These are phyloP conservation scores for Paramecium primaurelia DNA, from an alignment of 73 alveolate species.

Conservation along the genomic window DNA sequence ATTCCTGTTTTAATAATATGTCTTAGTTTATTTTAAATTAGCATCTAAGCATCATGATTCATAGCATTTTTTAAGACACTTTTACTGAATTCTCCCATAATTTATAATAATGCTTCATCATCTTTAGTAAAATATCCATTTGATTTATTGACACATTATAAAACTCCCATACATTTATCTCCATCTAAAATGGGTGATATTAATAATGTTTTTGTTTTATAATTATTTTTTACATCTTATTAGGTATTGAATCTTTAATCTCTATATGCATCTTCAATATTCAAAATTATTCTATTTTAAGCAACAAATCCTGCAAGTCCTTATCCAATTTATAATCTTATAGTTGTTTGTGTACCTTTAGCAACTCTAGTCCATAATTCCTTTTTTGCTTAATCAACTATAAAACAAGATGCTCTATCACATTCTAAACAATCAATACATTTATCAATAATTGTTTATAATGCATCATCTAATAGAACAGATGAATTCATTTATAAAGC, in stretches of 20 bases:
- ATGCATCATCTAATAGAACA: constrained; percentile 56
- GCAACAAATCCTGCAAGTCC: constrained; percentile 77
- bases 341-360: constrained; percentile 58
- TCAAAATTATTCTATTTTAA: constrained; percentile 36
- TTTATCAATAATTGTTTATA: constrained; percentile 49
- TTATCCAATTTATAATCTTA: constrained; percentile 62
- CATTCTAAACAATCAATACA: constrained; percentile 62
- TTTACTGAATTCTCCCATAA: constrained; percentile 38
- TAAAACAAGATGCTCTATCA: constrained; percentile 73
- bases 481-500: constrained; percentile 52
- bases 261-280: constrained; percentile 69
- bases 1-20: neutral
- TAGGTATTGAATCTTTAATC: constrained; percentile 70
- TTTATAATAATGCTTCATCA: constrained; percentile 50
- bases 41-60: constrained; percentile 44
- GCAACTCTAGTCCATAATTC: constrained; percentile 77
- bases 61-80: constrained; percentile 54
- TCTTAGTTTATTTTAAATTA: constrained; percentile 49
- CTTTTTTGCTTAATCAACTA: constrained; percentile 66
- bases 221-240: constrained; percentile 64
- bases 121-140: constrained; percentile 65
- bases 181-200: constrained; percentile 69
- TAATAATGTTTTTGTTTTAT: constrained; percentile 66
- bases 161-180: constrained; percentile 50
- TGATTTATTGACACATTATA: constrained; percentile 62